Percentiles rank a stretch among this genome's conserved stretches.
Conservation (phyloP, 225 moss, liverwort and hornwort species). For the Ulota crispa region DNA sequence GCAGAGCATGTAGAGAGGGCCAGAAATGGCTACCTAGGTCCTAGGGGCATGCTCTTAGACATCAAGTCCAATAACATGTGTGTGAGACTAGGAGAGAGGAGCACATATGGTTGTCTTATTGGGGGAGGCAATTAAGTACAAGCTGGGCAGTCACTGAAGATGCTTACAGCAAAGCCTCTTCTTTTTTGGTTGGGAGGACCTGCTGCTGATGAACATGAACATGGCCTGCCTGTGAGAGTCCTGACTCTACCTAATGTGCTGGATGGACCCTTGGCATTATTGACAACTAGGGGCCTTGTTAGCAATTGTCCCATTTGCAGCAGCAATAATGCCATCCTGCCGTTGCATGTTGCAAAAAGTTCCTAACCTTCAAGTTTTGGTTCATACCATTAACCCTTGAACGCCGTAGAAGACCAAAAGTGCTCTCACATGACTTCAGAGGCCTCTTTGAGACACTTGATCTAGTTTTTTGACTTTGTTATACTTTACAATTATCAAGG, state of each 20-base stretch:
- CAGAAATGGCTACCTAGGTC: too few species aligned
- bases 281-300: not conserved
- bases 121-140: not conserved
- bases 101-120: not conserved
- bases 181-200: not conserved
- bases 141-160: not conserved
- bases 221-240: slow-evolving; percentile 18
- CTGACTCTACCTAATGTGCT: slow-evolving; percentile 1
- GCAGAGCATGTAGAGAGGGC: too few species aligned
- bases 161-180: not conserved
- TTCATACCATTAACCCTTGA: too few species aligned
- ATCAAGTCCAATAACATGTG: too few species aligned
- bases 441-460: too few species aligned
- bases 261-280: slow-evolving; percentile 22
- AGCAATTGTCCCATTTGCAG: slow-evolving; percentile 3
- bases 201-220: not conserved
- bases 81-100: too few species aligned
- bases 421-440: too few species aligned
- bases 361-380: not conserved
- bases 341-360: not conserved
- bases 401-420: too few species aligned
- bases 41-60: too few species aligned
- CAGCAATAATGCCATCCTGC: slow-evolving; percentile 2
- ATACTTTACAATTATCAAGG: too few species aligned
- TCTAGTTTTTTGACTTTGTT: too few species aligned